Evolutionary conservation across 192 early-diverging fungal species (phyloP), one percentile per base, ranked within the genome.

Genomic region (Kickxella alabastrina): DNA sequence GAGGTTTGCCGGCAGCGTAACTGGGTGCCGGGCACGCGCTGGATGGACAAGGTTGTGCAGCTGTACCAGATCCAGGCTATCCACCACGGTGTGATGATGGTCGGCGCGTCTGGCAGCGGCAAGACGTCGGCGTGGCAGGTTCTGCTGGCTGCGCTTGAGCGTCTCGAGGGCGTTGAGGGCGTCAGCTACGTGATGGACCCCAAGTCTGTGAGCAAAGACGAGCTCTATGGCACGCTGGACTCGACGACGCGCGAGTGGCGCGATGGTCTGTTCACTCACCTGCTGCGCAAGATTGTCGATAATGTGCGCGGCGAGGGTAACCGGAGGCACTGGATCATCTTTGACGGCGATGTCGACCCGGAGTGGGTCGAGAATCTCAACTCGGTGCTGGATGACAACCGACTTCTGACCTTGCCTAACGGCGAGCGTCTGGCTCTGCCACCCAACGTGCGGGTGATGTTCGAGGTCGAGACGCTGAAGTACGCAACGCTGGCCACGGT

Each of bases 21-120:
- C 49, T 67, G 92, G 27, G 90, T 91, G 15, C 65, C 77, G 23
- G 90, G 87, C 29, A 83, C 84, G 21, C 73, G 78, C 37, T 99
- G 93, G 95, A 58, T 98, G 65, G 94, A 93, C 31, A 99, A 99
- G 77, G 91, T 96, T 9, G 78, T 97, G 52, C 97, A 99, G 78
- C 80, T 99, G 36, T 91, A 97, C 64, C 93, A 98, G 63, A 98
- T 98, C 55, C 97, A 98, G 70, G 83, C 87, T 46, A 91, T 99
- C 49, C 92, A 97, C 75, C 97, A 99, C 70, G 97, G 97, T 48
- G 57, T 99, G 51, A 99, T 99, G 96, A 89, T 99, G 91, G 95
- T 99, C 2, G 97, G 97, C 27, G 91, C 92, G 10, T 90, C 97
- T 17, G 95, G 97, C 39, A 89, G 88, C 53, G 97, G 97, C 43